A percentile compares a stretch with the other conserved stretches of the same genome.
phyloP scores from a whole-genome alignment of 1,284 basidiomycete species.

The Pseudozyma hubeiensis region DNA sequence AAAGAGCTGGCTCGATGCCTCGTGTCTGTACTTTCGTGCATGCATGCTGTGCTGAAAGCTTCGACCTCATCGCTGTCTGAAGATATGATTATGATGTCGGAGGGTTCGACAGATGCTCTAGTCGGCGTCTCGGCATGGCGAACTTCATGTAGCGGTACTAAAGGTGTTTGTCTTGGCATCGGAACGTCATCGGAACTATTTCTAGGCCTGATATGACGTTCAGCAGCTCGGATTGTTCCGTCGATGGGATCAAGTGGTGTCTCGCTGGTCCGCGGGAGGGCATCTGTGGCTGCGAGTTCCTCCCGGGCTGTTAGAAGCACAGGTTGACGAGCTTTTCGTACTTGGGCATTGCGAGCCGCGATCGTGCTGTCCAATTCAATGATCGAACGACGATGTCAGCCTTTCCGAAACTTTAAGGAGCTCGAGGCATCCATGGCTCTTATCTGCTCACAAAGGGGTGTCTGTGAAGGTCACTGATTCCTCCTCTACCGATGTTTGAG shows the following conservation, averaged over 20 bases:
- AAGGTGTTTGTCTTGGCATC: neutral
- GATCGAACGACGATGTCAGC: neutral
- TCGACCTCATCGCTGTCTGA: slow-evolving; percentile 26
- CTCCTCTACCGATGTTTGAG: slow-evolving; percentile 12
- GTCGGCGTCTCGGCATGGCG: neutral
- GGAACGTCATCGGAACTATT: too few relatives aligned
- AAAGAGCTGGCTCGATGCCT: too few relatives aligned
- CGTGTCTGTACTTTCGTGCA: slow-evolving; percentile 1
- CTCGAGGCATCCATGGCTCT: too few relatives aligned
- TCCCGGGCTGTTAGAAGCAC: neutral
- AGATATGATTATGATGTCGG: slow-evolving; percentile 37
- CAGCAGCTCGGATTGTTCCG: too few relatives aligned
- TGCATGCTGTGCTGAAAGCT: neutral
- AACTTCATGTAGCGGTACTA: neutral
- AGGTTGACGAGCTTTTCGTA: slow-evolving; percentile 25
- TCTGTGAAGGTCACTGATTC: slow-evolving; percentile 32
- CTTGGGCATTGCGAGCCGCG: slow-evolving; percentile 39
- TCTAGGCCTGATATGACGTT: too few relatives aligned
- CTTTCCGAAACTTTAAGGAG: too few relatives aligned
- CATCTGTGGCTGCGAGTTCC: too few relatives aligned
- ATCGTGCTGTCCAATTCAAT: slow-evolving; percentile 25
- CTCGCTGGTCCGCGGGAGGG: neutral
- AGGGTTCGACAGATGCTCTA: neutral
- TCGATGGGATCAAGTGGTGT: neutral
- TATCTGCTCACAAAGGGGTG: slow-evolving; percentile 40